Percentiles rank a stretch among this genome's conserved stretches.
These are phyloP conservation scores for Clitopilus hobsonii DNA, from an alignment of 768 basidiomycete species.

Conservation along the genomic window DNA sequence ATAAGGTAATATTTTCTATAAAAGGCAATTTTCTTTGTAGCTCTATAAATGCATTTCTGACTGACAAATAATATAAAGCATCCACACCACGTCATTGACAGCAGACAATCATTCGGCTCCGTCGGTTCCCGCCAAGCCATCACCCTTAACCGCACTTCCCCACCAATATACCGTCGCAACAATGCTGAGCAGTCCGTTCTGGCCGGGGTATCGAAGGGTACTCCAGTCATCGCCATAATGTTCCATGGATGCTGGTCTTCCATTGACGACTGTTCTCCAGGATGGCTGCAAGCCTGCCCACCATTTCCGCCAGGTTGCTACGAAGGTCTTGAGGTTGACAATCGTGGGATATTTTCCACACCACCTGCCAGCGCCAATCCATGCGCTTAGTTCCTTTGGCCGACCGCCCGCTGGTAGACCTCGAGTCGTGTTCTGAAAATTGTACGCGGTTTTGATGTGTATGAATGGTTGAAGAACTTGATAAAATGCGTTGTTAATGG, in stretches of 20 bases:
- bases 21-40: too few relatives aligned
- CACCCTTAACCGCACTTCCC: background rate
- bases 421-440: background rate
- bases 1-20: too few relatives aligned
- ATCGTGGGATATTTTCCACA: background rate
- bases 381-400: background rate
- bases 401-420: background rate
- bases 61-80: too few relatives aligned
- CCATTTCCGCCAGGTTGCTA: background rate
- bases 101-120: too few relatives aligned
- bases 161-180: background rate
- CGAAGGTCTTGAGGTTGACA: background rate
- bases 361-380: background rate
- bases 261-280: background rate
- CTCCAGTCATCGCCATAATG: background rate
- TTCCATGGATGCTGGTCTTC: background rate
- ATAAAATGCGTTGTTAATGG: background rate
- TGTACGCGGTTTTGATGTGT: background rate
- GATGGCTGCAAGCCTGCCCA: background rate
- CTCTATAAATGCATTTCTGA: too few relatives aligned
- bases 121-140: too few relatives aligned
- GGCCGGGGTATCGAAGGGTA: background rate
- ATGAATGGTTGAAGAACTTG: background rate
- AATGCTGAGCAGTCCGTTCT: background rate
- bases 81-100: too few relatives aligned